These are phyloP conservation scores for Cadophora sp. DNA, from an alignment of 2,329 filamentous ascomycete genomes.

Conservation along the genomic window DNA sequence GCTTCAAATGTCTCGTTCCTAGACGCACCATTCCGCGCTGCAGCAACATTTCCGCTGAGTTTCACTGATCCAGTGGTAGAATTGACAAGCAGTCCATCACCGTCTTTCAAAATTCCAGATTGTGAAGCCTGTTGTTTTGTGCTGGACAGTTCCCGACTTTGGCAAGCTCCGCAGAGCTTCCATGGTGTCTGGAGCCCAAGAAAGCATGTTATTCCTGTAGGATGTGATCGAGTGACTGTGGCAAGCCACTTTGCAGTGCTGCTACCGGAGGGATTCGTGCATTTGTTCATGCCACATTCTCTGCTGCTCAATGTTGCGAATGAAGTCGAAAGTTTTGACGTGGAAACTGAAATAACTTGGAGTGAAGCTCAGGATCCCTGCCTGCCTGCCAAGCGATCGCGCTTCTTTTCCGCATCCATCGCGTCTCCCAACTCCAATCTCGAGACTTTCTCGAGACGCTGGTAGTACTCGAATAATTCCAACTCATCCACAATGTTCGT, in stretches of 20 bases:
- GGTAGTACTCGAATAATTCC: background rate
- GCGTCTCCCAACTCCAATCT: slow-evolving; percentile 27
- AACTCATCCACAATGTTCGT: slow-evolving; percentile 38
- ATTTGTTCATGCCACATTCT: slow-evolving; percentile 42
- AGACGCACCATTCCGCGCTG: background rate
- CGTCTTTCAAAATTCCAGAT: background rate
- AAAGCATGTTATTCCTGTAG: background rate
- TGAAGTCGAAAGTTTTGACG: background rate
- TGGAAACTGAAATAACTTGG: slow-evolving; percentile 16
- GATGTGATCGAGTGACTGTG: slow-evolving; percentile 2
- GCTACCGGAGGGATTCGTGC: slow-evolving; percentile 33
- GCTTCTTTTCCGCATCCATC: slow-evolving; percentile 24
- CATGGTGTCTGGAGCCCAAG: background rate
- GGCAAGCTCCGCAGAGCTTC: background rate
- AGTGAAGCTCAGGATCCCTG: slow-evolving; percentile 14
- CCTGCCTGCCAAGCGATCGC: slow-evolving; percentile 29
- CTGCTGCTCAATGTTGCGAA: background rate
- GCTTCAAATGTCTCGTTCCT: background rate
- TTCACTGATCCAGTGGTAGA: background rate
- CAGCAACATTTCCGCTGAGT: background rate
- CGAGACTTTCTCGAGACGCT: background rate
- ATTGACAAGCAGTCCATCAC: background rate
- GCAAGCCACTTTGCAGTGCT: slow-evolving; percentile 27
- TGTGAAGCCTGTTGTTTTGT: background rate
- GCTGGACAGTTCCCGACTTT: background rate